Conservation (phyloP, 2,329 filamentous ascomycete genomes). For the Aspergillus sp. region DNA sequence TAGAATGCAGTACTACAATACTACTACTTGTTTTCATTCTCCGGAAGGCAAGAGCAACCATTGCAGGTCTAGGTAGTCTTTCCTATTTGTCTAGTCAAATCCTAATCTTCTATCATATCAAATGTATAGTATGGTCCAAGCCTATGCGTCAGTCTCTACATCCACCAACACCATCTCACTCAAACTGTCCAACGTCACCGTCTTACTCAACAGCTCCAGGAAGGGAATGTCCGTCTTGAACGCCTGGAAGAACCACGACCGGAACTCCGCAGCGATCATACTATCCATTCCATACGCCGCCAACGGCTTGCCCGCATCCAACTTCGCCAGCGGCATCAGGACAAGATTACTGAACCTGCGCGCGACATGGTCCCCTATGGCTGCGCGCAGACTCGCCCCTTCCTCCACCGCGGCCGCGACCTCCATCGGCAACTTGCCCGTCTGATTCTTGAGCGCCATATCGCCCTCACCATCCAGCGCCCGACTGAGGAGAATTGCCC, state of each 20-base stretch:
- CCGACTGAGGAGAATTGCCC: not conserved
- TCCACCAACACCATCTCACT: too few species aligned
- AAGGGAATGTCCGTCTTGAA: conserved; percentile 23
- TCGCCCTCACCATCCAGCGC: not conserved
- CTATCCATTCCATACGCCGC: conserved; percentile 25
- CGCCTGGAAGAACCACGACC: conserved; percentile 21
- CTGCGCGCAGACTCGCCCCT: too few species aligned
- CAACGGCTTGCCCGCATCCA: conserved; percentile 1
- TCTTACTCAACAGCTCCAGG: not conserved
- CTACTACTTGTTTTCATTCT: too few species aligned
- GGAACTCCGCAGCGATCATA: conserved; percentile 29
- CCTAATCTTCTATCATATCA: too few species aligned
- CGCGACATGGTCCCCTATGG: not conserved
- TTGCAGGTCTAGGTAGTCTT: too few species aligned
- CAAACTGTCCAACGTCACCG: too few species aligned
- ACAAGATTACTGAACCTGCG: not conserved
- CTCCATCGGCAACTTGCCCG: not conserved
- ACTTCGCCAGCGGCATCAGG: not conserved
- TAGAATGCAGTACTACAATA: too few species aligned
- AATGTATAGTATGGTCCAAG: too few species aligned
- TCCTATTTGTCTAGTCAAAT: too few species aligned
- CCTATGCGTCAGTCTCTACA: too few species aligned
- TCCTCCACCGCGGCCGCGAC: not conserved
- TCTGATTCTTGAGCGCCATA: too few species aligned
- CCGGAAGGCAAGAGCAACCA: too few species aligned